Conservation (phyloP, 345 rosid species). For the Punica granatum region DNA sequence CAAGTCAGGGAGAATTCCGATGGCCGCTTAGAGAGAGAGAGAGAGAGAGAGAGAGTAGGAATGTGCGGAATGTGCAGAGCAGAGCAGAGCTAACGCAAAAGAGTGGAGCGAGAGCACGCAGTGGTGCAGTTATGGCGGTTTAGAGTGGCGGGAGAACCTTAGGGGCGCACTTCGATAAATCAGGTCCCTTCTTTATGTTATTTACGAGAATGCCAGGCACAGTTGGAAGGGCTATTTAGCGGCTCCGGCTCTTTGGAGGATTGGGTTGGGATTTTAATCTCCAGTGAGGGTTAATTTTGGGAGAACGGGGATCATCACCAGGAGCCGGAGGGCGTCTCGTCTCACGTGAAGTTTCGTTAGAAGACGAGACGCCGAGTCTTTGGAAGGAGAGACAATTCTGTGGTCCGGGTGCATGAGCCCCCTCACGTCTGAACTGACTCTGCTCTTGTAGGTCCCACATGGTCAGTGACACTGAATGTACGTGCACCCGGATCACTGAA, state of each 20-base stretch:
- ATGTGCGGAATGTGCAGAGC: too few relatives aligned
- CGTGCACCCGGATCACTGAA: too few relatives aligned
- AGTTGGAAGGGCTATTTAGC: background rate
- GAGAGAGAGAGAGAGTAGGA: background rate
- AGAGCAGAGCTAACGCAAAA: background rate
- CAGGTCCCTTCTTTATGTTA: background rate
- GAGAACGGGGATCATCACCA: background rate
- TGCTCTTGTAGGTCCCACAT: too few relatives aligned
- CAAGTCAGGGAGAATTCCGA: background rate
- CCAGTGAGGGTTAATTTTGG: background rate
- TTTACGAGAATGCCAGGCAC: conserved; percentile 1
- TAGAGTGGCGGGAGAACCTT: background rate
- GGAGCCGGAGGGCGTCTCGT: too few relatives aligned
- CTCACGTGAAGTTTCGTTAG: background rate
- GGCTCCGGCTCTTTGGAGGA: background rate
- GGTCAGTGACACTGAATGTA: too few relatives aligned
- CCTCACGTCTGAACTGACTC: too few relatives aligned
- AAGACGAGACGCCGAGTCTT: background rate
- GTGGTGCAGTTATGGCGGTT: background rate
- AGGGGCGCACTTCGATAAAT: background rate
- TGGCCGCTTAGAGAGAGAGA: background rate
- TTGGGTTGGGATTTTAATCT: background rate
- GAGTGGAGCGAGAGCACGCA: background rate
- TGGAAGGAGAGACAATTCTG: background rate
- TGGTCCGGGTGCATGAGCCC: background rate